Evolutionary conservation across 2,329 filamentous ascomycete species (phyloP).

Genomic region (Chaetomiaceae sp.): DNA sequence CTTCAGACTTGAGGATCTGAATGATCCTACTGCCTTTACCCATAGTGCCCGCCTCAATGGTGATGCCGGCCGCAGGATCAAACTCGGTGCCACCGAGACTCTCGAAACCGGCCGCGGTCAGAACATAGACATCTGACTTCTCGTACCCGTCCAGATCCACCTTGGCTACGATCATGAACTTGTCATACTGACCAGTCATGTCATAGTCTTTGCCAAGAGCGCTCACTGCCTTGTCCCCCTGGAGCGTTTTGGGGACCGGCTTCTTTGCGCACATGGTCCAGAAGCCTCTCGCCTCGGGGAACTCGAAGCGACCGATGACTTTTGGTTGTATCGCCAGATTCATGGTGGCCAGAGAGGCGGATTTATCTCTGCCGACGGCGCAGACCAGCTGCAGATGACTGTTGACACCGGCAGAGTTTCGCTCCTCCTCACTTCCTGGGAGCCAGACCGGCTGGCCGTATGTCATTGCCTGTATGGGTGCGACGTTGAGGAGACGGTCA

Average conservation of each 20-base stretch:
- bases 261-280: constrained; percentile 77
- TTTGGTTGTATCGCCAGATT: constrained; percentile 73
- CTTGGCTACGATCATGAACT: constrained; percentile 80
- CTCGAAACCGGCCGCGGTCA: constrained; percentile 70
- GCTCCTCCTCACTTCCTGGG: constrained; percentile 42
- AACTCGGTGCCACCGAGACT: constrained; percentile 81
- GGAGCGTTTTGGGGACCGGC: constrained; percentile 57
- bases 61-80: constrained; percentile 81
- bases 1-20: constrained; percentile 80
- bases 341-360: constrained; percentile 68
- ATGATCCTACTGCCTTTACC: constrained; percentile 77
- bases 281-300: constrained; percentile 68
- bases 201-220: constrained; percentile 53
- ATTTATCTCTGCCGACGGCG: constrained; percentile 59
- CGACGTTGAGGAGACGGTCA: constrained; percentile 72
- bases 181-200: constrained; percentile 61
- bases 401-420: constrained; percentile 43
- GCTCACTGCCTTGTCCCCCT: constrained; percentile 46
- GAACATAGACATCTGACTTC: constrained; percentile 71
- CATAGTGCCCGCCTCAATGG: constrained; percentile 79
- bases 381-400: constrained; percentile 58
- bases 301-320: constrained; percentile 64
- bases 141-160: constrained; percentile 64
- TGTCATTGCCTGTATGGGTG: constrained; percentile 71
- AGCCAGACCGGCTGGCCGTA: constrained; percentile 55